Evolutionary conservation across 768 basidiomycete genomes (phyloP), one percentile per base, ranked within the genome.

Genomic region (Trametes villosa): DNA sequence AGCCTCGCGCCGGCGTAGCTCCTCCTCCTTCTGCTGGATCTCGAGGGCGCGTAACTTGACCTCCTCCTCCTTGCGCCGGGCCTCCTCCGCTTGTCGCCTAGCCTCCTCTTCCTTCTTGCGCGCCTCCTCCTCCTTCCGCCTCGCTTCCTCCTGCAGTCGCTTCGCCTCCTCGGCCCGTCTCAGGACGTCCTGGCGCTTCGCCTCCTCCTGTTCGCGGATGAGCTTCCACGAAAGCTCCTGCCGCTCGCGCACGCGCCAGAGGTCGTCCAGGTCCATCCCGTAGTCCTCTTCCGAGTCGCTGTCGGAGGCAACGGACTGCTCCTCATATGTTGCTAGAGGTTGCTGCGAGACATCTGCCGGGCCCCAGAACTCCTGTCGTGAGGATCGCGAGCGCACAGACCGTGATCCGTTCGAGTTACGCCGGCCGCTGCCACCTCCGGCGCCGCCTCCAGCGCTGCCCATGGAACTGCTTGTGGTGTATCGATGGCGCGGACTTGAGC

Each of bases 1-100:
- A 22, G 54, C 71, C 22, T 71, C 67, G 59, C 66, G 68, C 65
- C 51, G 69, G 44, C 57, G 67, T 9, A 72, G 67, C 27, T 80
- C 79, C 24, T 78, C 78, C 59, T 68, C 68, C 54, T 58, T 71
- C 64, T 48, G 42, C 41, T 59, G 54, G 15, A 50, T 41, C 48
- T 66, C 63, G 38, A 61, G 44, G 12, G 71, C 72, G 45, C 65
- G 67, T 51, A 53, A 46, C 46, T 65, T 63, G 45, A 59, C 59
- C 56, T 69, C 70, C 41, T 70, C 68, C 53, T 67, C 68, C 41
- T 62, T 62, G 36, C 63, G 62, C 30, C 54, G 58, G 13, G 60
- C 62, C 46, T 72, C 70, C 7, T 65, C 70, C 48, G 65, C 71
- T 53, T 65, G 64, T 41, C 46, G 41, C 34, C 55, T 60, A 22